phyloP scores from a whole-genome alignment of 495 filamentous ascomycete species.

The Penicillium coprophilum region DNA sequence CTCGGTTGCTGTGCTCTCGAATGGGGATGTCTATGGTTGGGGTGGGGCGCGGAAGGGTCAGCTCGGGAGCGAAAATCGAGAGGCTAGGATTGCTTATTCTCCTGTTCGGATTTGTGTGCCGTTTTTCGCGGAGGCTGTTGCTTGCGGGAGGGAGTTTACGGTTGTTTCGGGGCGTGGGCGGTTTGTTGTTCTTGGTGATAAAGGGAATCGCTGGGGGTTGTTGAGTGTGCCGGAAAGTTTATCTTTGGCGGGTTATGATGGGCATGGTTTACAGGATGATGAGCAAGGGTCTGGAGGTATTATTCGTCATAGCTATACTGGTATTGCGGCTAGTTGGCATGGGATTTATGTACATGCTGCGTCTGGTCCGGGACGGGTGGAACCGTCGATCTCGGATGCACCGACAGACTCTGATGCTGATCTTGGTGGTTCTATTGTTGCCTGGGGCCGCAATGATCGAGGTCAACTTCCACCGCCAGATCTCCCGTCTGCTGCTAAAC shows the following conservation, averaged over 20 bases:
- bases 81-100: slow-evolving; percentile 45
- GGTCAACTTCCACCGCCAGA: slow-evolving; percentile 69
- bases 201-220: slow-evolving; percentile 63
- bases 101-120: slow-evolving; percentile 59
- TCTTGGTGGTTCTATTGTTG: slow-evolving; percentile 19
- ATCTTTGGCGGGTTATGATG: slow-evolving; percentile 13
- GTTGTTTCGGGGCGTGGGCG: slow-evolving; percentile 57
- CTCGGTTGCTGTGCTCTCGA: slow-evolving; percentile 66
- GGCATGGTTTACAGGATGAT: neutral
- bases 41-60: slow-evolving; percentile 83
- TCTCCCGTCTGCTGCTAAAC: slow-evolving; percentile 48
- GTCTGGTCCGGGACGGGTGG: neutral
- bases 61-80: slow-evolving; percentile 53
- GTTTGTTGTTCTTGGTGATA: slow-evolving; percentile 60
- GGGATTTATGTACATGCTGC: slow-evolving; percentile 63
- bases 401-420: neutral
- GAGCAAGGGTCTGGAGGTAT: neutral
- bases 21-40: slow-evolving; percentile 85
- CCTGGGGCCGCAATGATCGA: slow-evolving; percentile 78
- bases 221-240: slow-evolving; percentile 38
- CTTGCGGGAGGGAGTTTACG: slow-evolving; percentile 83
- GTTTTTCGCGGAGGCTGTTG: slow-evolving; percentile 54
- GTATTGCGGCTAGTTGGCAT: slow-evolving; percentile 75
- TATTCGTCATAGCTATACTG: slow-evolving; percentile 9
- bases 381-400: neutral